Conservation (phyloP, 805 yeast genomes). For the Zygosaccharomyces siamensis region DNA sequence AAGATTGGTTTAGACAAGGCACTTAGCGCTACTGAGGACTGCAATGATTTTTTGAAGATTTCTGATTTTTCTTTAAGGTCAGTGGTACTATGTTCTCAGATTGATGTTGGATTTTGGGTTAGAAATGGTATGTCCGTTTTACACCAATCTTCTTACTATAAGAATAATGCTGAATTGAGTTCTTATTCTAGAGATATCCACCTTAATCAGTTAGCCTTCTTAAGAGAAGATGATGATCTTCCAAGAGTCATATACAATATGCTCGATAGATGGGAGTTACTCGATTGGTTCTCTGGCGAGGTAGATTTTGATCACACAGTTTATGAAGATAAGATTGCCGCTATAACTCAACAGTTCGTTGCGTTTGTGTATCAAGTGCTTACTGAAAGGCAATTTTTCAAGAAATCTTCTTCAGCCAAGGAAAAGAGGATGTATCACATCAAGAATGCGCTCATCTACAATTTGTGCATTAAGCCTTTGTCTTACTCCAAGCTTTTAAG, state of each 20-base stretch:
- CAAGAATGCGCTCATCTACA: slow-evolving; percentile 44
- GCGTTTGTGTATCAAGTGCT: slow-evolving; percentile 64
- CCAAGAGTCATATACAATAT: slow-evolving; percentile 50
- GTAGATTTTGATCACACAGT: slow-evolving; percentile 40
- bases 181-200: slow-evolving; percentile 72
- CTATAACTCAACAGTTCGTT: slow-evolving; percentile 75
- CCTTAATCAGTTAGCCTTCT: slow-evolving; percentile 53
- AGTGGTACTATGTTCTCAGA: slow-evolving; percentile 57
- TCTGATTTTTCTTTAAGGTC: slow-evolving; percentile 58
- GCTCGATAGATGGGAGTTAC: slow-evolving; percentile 58
- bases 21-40: slow-evolving; percentile 16
- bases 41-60: slow-evolving; percentile 41
- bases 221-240: slow-evolving; percentile 48
- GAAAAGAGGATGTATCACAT: slow-evolving; percentile 34
- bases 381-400: slow-evolving; percentile 62
- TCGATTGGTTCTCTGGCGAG: slow-evolving; percentile 44
- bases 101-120: slow-evolving; percentile 64
- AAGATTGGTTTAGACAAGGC: slow-evolving; percentile 26
- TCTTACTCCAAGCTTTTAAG: slow-evolving; percentile 48
- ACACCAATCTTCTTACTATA: slow-evolving; percentile 47
- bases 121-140: slow-evolving; percentile 60
- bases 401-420: slow-evolving; percentile 36
- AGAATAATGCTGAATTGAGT: slow-evolving; percentile 44
- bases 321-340: slow-evolving; percentile 44
- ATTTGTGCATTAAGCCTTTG: slow-evolving; percentile 48